phyloP scores from a whole-genome alignment of 164 flowering plant species.

The Paratinospora sagittata region DNA sequence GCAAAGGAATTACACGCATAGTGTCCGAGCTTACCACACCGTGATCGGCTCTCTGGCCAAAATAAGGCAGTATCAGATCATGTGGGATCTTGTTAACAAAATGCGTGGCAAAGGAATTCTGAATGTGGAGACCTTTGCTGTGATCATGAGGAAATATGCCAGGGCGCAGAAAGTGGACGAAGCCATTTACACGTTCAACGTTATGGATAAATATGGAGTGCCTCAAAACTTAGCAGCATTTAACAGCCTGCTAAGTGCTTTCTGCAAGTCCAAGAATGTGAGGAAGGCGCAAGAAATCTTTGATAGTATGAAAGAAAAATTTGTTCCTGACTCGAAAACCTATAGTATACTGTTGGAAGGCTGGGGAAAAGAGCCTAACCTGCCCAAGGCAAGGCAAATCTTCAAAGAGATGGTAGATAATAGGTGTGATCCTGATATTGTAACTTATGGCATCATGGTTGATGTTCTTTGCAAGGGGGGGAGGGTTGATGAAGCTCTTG shows the following conservation, averaged over 20 bases:
- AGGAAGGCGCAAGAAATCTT: constrained; percentile 90
- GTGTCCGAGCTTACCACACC: constrained; percentile 58
- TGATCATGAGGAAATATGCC: constrained; percentile 78
- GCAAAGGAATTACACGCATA: constrained; percentile 61
- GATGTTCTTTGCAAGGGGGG: constrained; percentile 89
- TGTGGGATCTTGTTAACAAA: constrained; percentile 80
- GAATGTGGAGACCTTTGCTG: constrained; percentile 77
- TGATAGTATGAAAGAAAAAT: constrained; percentile 52
- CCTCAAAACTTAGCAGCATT: constrained; percentile 68
- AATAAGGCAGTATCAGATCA: constrained; percentile 74
- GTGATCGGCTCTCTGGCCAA: constrained; percentile 80
- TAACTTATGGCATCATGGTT: constrained; percentile 90
- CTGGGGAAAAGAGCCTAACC: constrained; percentile 79
- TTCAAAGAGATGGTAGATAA: constrained; percentile 59
- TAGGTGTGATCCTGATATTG: constrained; percentile 75
- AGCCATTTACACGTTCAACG: constrained; percentile 73
- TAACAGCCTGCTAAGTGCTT: constrained; percentile 66
- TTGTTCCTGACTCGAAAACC: constrained; percentile 69
- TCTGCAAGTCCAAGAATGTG: constrained; percentile 85
- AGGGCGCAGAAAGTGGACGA: constrained; percentile 75
- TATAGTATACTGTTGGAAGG: constrained; percentile 80
- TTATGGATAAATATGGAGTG: constrained; percentile 69
- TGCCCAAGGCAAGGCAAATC: constrained; percentile 74
- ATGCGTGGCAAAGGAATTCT: constrained; percentile 56
- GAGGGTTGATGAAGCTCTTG: constrained; percentile 61